Evolutionary conservation across 2,329 filamentous ascomycete genomes (phyloP), one percentile per base, ranked within the genome.

Genomic region (Blastomyces emzantsi): DNA sequence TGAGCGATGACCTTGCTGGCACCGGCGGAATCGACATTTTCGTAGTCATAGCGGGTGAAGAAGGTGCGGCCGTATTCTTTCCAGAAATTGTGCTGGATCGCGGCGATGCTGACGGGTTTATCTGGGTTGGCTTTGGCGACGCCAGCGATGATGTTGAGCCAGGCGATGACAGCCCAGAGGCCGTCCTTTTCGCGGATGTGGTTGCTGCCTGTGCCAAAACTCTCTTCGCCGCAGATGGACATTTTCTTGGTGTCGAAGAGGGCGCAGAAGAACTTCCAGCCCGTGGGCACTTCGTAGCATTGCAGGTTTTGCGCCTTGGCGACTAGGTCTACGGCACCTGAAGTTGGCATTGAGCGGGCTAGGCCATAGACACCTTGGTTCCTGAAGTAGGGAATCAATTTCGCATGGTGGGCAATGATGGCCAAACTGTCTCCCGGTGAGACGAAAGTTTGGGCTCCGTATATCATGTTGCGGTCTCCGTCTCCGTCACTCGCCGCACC

Each of bases 391-490:
- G 94, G 94, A 72, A 99, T 99, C 65, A 96, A 86, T 71, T 96
- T 86, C 70, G 94, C 92, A 76, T 99, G 89, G 82, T 99, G 94
- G 59, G 94, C 92, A 73, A 99, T 99, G 76, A 99, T 99, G 73
- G 94, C 94, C 72, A 99, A 83, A 73, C 91, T 96, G 82, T 99
- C 94, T 74, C 94, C 94, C 8, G 94, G 94, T 8, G 93, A 97
- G 66, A 99, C 94, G 74, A 99, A 99, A 55, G 89, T 87, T 73
- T 95, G 93, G 69, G 93, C 92, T 67, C 94, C 94, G 79, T 99
- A 99, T 74, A 99, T 99, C 94, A 99, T 99, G 86, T 99, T 99
- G 71, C 94, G 90, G 82, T 99, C 94, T 72, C 94, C 94, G 72
- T 99, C 94, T 70, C 94, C 94, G 70, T 99, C 94, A 67, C 90